These are phyloP conservation scores for Trifolium pratense DNA, from an alignment of 306 rosid species.

Conservation along the genomic window DNA sequence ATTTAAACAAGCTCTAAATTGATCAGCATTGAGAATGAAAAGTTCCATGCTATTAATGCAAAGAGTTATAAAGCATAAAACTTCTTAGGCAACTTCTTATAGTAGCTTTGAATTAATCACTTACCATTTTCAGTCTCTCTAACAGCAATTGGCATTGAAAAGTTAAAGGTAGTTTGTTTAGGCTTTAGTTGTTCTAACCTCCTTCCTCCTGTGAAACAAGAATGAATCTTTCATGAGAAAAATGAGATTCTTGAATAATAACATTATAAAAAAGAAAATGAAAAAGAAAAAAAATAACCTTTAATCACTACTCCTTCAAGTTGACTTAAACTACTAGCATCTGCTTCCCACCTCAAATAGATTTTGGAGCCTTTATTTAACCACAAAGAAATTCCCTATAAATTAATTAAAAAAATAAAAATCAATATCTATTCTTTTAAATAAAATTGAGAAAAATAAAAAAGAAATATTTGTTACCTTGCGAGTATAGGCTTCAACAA, in stretches of 20 bases:
- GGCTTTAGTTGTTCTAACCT: conserved; percentile 47
- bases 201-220: conserved; percentile 54
- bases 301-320: conserved; percentile 59
- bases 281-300: conserved; percentile 45
- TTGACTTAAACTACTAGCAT: conserved; percentile 43
- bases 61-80: not conserved
- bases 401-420: conserved; percentile 3
- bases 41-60: not conserved
- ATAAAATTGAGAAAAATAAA: not conserved
- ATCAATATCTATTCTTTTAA: not conserved
- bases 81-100: too few relatives aligned
- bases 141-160: conserved; percentile 9
- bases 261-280: not conserved
- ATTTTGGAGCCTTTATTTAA: conserved; percentile 73
- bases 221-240: not conserved
- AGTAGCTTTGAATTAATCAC: not conserved
- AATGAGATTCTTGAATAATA: not conserved
- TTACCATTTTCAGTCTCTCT: conserved; percentile 50
- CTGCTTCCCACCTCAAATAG: conserved; percentile 65
- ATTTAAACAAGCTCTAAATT: not conserved
- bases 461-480: conserved; percentile 50
- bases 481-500: conserved; percentile 50
- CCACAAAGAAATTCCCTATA: conserved; percentile 75
- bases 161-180: conserved; percentile 25
- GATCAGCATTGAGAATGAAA: not conserved